Conservation (phyloP, 2,329 filamentous ascomycete species). For the Dactylellina haptotyla region DNA sequence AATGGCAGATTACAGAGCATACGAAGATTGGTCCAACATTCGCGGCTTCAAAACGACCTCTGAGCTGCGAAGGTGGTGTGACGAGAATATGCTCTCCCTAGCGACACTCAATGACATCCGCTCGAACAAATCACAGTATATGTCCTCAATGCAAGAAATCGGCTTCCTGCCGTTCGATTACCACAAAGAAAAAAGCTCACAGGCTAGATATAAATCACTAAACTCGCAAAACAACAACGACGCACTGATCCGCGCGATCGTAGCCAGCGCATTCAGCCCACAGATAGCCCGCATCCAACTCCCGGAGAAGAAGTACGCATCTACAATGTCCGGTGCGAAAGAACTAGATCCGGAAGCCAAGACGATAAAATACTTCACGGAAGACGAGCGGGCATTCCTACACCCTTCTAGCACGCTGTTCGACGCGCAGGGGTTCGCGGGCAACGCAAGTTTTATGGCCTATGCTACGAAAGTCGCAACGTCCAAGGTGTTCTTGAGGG, state of each 20-base stretch:
- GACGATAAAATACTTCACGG: slow-evolving; percentile 91
- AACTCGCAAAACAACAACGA: slow-evolving; percentile 60
- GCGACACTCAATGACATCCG: slow-evolving; percentile 88
- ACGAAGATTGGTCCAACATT: slow-evolving; percentile 78
- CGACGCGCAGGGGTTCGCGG: slow-evolving; percentile 79
- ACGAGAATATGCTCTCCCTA: slow-evolving; percentile 82
- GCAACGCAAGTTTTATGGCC: slow-evolving; percentile 78
- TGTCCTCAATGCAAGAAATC: slow-evolving; percentile 83
- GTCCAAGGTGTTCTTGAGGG: slow-evolving; percentile 86
- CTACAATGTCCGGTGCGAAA: slow-evolving; percentile 85
- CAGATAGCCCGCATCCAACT: slow-evolving; percentile 93
- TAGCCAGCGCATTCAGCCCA: slow-evolving; percentile 79
- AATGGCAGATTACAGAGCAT: slow-evolving; percentile 85
- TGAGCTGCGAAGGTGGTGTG: slow-evolving; percentile 79
- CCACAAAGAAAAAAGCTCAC: slow-evolving; percentile 62
- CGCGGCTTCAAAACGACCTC: slow-evolving; percentile 27
- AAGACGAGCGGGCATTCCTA: slow-evolving; percentile 87
- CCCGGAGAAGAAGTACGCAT: slow-evolving; percentile 93
- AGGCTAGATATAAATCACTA: slow-evolving; percentile 59
- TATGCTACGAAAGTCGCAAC: slow-evolving; percentile 95
- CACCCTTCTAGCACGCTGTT: slow-evolving; percentile 91
- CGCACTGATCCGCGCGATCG: slow-evolving; percentile 73
- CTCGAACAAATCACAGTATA: slow-evolving; percentile 85
- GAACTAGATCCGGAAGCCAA: slow-evolving; percentile 91
- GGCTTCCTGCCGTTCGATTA: slow-evolving; percentile 73